phyloP scores from a whole-genome alignment of 1,284 basidiomycete species.

The Lignosus rhinocerotis region DNA sequence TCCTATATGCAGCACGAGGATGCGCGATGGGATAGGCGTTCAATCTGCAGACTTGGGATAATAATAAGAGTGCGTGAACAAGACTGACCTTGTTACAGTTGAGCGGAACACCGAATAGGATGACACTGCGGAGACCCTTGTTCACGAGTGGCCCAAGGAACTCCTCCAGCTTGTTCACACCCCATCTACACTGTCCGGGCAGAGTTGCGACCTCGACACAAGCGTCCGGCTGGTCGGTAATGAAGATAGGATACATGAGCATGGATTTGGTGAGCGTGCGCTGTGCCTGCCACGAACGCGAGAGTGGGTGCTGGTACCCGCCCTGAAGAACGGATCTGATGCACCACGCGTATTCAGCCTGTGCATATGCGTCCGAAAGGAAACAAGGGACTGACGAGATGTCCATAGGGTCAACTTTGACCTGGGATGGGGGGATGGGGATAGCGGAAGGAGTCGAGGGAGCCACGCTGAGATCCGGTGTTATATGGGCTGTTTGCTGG shows the following conservation, averaged over 20 bases:
- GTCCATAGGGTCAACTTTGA: slow-evolving; percentile 19
- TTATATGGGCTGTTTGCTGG: too few species aligned
- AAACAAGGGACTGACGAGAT: slow-evolving; percentile 23
- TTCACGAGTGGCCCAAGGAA: slow-evolving; percentile 87
- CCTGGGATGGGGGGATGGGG: not conserved
- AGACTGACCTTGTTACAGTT: slow-evolving; percentile 75
- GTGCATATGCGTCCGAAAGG: not conserved
- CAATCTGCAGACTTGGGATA: not conserved
- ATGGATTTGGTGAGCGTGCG: slow-evolving; percentile 82
- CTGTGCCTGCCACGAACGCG: slow-evolving; percentile 82
- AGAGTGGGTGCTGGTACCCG: slow-evolving; percentile 88
- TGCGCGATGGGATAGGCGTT: not conserved
- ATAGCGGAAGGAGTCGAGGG: not conserved
- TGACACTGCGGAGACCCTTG: slow-evolving; percentile 91
- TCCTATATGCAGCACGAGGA: slow-evolving; percentile 58
- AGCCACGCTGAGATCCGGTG: not conserved
- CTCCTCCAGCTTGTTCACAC: slow-evolving; percentile 86
- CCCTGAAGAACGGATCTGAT: slow-evolving; percentile 83
- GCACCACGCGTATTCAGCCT: not conserved
- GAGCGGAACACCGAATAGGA: slow-evolving; percentile 95
- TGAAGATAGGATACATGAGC: slow-evolving; percentile 98
- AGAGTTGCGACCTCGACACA: slow-evolving; percentile 75
- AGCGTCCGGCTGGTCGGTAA: slow-evolving; percentile 89
- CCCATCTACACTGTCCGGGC: slow-evolving; percentile 92
- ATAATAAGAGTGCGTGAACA: not conserved